These are phyloP conservation scores for Phaseolus coccineus DNA, from an alignment of 331 rosid species.

Conservation along the genomic window DNA sequence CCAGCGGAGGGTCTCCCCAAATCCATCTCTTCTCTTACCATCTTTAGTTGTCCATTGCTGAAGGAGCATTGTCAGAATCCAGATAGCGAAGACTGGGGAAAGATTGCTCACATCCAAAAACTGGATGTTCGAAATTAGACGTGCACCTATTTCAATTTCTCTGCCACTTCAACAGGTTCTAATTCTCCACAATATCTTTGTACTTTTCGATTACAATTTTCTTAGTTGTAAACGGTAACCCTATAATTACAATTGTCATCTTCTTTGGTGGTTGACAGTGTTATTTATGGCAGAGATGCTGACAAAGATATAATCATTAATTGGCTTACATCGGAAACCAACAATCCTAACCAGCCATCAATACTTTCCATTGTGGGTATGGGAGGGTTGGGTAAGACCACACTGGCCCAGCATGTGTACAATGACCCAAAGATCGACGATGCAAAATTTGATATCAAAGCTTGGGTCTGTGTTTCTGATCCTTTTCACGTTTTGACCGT, in stretches of 20 bases:
- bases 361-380: neutral
- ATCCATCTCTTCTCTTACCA: too few species aligned
- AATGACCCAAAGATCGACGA: too few species aligned
- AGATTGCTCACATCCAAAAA: neutral
- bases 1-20: neutral
- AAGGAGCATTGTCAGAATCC: neutral
- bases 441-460: too few species aligned
- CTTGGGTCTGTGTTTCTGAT: too few species aligned
- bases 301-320: neutral
- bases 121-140: neutral
- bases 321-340: neutral
- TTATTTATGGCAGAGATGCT: neutral
- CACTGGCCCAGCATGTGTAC: neutral
- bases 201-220: too few species aligned
- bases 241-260: neutral
- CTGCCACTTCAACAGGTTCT: too few species aligned
- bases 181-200: too few species aligned
- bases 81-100: neutral
- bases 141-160: too few species aligned
- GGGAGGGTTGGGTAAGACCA: neutral
- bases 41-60: fast-evolving
- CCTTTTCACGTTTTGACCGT: too few species aligned
- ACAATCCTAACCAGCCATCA: neutral
- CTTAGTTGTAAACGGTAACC: too few species aligned
- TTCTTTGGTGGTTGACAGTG: neutral